Percentiles rank a stretch among this genome's conserved stretches.
Evolutionary conservation across 1,284 basidiomycete species (phyloP).

Genomic region (Mycena sp.): DNA sequence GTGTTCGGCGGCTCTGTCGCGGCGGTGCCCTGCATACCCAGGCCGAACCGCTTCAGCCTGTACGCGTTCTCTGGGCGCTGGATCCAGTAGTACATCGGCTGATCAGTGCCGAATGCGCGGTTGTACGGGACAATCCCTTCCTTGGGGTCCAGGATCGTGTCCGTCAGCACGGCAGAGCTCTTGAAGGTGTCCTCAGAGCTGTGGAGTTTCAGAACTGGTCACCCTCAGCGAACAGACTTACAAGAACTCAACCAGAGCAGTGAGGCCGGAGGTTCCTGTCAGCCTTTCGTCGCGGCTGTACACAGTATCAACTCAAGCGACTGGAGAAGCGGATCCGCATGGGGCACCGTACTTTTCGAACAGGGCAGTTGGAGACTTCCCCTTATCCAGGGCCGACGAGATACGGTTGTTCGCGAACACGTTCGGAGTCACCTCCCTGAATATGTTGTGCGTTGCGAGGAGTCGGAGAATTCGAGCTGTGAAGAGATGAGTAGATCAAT

Average conservation of each 20-base stretch:
- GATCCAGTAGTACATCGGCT: background rate
- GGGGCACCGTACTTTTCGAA: conserved; percentile 28
- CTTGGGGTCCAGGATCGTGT: conserved; percentile 5
- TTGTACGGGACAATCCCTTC: conserved; percentile 9
- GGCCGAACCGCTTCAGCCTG: background rate
- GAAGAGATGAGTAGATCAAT: background rate
- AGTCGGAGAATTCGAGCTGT: conserved; percentile 49
- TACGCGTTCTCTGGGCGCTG: conserved; percentile 10
- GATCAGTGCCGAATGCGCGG: conserved; percentile 3
- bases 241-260: conserved; percentile 17
- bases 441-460: conserved; percentile 53
- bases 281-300: conserved; percentile 1
- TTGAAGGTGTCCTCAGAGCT: conserved; percentile 14
- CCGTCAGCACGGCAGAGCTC: background rate
- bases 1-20: conserved; percentile 5
- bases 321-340: background rate
- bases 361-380: conserved; percentile 40
- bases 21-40: conserved; percentile 18
- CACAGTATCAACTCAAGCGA: background rate
- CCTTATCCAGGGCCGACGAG: conserved; percentile 52
- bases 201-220: background rate
- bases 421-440: conserved; percentile 50
- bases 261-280: background rate
- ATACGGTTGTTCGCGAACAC: conserved; percentile 54
- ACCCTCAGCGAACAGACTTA: background rate